A percentile compares a stretch with the other conserved stretches of the same genome.
Conservation (phyloP, 1,284 basidiomycete genomes). For the Ganoderma sp. region DNA sequence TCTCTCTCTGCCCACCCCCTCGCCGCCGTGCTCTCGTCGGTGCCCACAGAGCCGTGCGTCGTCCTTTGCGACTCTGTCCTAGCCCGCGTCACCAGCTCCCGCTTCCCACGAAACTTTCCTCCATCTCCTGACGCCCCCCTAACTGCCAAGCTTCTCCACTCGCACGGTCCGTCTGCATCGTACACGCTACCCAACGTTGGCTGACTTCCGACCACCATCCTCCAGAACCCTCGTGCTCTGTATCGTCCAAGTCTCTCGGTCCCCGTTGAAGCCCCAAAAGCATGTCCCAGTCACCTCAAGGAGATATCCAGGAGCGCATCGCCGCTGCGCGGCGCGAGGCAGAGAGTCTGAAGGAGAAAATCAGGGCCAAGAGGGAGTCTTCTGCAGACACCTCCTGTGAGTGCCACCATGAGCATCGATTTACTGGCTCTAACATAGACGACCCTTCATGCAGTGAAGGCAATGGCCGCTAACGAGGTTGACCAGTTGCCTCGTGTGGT, state of each 20-base stretch:
- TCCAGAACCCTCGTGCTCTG: slow-evolving; percentile 5
- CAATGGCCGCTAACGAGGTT: slow-evolving; percentile 96
- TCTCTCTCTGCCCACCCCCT: slow-evolving; percentile 29
- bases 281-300: slow-evolving; percentile 81
- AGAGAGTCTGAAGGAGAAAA: slow-evolving; percentile 97
- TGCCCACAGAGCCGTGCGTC: slow-evolving; percentile 19
- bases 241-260: slow-evolving; percentile 22
- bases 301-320: slow-evolving; percentile 93
- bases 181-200: background rate
- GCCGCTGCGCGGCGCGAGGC: slow-evolving; percentile 96
- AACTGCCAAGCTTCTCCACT: slow-evolving; percentile 23
- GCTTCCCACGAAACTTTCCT: slow-evolving; percentile 36
- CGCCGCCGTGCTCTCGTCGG: slow-evolving; percentile 20
- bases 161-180: slow-evolving; percentile 27
- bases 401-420: slow-evolving; percentile 43
- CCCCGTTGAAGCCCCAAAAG: slow-evolving; percentile 32
- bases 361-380: slow-evolving; percentile 91
- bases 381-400: slow-evolving; percentile 94
- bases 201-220: background rate
- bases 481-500: slow-evolving; percentile 94
- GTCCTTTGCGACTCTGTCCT: slow-evolving; percentile 17
- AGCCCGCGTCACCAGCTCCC: slow-evolving; percentile 27
- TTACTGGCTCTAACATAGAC: background rate
- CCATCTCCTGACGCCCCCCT: slow-evolving; percentile 29
- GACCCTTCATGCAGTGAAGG: slow-evolving; percentile 66